Evolutionary conservation across 2,329 filamentous ascomycete genomes (phyloP).

Genomic region (Epichloe gansuensis): DNA sequence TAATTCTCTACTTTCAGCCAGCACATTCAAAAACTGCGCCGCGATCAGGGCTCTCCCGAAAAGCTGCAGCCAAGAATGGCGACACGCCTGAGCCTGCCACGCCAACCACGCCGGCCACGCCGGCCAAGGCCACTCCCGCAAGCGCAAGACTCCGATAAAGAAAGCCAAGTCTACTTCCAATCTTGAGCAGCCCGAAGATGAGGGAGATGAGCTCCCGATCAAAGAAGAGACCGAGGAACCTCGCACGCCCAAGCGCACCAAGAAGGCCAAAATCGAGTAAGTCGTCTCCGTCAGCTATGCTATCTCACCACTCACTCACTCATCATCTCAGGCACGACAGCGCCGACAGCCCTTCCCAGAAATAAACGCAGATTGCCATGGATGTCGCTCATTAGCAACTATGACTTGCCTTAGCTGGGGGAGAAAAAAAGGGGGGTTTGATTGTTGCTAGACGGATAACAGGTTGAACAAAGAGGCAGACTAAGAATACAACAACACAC

Average conservation of each 20-base stretch:
- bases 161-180: conserved; percentile 12
- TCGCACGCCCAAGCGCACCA: conserved; percentile 6
- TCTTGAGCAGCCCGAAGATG: conserved; percentile 13
- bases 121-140: conserved; percentile 16
- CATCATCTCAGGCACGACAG: no score
- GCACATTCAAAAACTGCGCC: conserved; percentile 34
- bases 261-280: conserved; percentile 10
- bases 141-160: conserved; percentile 18
- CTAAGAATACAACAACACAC: no score
- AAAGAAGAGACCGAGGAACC: not conserved
- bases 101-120: not conserved
- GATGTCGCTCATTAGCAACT: no score
- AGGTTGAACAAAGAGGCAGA: no score
- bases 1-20: conserved; percentile 21
- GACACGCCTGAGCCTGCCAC: not conserved
- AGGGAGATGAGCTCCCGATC: conserved; percentile 1
- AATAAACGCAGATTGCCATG: no score
- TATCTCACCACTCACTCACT: no score
- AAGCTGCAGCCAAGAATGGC: conserved; percentile 9
- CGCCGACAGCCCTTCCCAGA: no score
- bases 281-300: not conserved
- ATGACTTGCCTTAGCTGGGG: no score
- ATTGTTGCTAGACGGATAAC: no score
- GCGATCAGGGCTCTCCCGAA: conserved; percentile 17
- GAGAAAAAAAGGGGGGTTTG: no score